phyloP scores from a whole-genome alignment of 2,329 filamentous ascomycete genomes.

The Aspergillus sp. region DNA sequence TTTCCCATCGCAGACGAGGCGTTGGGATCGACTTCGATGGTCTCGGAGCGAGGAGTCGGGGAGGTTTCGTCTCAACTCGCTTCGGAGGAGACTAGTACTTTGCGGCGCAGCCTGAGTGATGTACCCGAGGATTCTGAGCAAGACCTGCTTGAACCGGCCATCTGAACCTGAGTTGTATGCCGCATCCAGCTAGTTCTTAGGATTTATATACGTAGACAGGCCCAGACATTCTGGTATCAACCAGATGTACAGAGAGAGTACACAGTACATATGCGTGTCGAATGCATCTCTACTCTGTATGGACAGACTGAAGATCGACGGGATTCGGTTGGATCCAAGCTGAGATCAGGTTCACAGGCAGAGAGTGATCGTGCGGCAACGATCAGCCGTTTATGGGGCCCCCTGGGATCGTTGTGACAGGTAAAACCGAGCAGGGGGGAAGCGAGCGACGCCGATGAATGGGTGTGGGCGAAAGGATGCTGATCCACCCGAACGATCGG shows the following conservation, averaged over 20 bases:
- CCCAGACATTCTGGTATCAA: too few relatives aligned
- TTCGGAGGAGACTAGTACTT: background rate
- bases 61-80: background rate
- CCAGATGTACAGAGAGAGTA: too few relatives aligned
- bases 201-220: too few relatives aligned
- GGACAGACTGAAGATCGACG: slow-evolving; percentile 12
- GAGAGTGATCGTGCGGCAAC: slow-evolving; percentile 29
- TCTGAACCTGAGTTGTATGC: too few relatives aligned
- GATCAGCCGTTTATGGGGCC: slow-evolving; percentile 39
- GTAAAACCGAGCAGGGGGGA: slow-evolving; percentile 17
- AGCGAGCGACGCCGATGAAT: background rate
- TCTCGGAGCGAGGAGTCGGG: background rate
- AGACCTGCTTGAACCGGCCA: too few relatives aligned
- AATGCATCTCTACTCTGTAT: too few relatives aligned
- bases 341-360: slow-evolving; percentile 28
- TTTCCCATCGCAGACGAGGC: slow-evolving; percentile 19
- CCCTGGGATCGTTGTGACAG: slow-evolving; percentile 32
- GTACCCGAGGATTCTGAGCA: too few relatives aligned
- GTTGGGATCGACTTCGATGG: slow-evolving; percentile 2
- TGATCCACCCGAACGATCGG: slow-evolving; percentile 14
- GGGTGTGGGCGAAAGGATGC: too few relatives aligned
- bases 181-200: too few relatives aligned
- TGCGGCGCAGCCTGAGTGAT: too few relatives aligned
- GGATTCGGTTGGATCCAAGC: slow-evolving; percentile 8
- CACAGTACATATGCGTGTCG: too few relatives aligned